Evolutionary conservation across 108 stramenopile genomes (phyloP), one percentile per base, ranked within the genome.

Genomic region (Cyclostephanos invisitatus): DNA sequence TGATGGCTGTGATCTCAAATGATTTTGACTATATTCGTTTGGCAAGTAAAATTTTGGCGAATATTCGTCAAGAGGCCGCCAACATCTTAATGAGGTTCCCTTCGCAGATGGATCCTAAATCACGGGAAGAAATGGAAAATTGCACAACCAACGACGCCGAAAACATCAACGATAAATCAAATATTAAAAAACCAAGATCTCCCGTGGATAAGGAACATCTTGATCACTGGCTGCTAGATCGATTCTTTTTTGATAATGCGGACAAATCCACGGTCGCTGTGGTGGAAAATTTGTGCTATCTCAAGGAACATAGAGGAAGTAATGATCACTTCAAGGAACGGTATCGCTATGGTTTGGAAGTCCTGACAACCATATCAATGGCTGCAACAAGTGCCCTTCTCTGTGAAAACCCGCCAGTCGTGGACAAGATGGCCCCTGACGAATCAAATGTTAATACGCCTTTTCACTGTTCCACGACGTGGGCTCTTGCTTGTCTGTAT

Each of bases 171-270:
- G 14, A 24, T 53, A 24, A 6, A 24, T 14, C 51, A 15, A 53
- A 40, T 27, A 14, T 12, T 2, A 56, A 2, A 27, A 56, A 29
- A 29, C 56, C 28, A 27, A 57, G 29, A 27, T 51, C 37, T 37
- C 49, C 66, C 6, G 62, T 71, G 28, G 73, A 70, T 58, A 74
- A 57, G 17, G 62, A 81, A 35, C 69, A 81, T 56, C 73, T 81
- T 22, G 80, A 81, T 57, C 54, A 64, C 6, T 81, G 80, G 80
- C 51, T 81, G 11, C 32, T 81, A n/a, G 80, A 81, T 67, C 73
- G 80, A 66, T 81, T 81, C 53, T 81, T 66, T 48, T 81, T 81
- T 57, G 80, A 81, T 61, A 69, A 74, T 37, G 62, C 80, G 37
- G 72, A 70, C 50, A 81, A 74, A 51, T 70, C 57, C 18, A 64